Evolutionary conservation across 805 yeast species (phyloP).

Genomic region (Wickerhamiella nectarea): DNA sequence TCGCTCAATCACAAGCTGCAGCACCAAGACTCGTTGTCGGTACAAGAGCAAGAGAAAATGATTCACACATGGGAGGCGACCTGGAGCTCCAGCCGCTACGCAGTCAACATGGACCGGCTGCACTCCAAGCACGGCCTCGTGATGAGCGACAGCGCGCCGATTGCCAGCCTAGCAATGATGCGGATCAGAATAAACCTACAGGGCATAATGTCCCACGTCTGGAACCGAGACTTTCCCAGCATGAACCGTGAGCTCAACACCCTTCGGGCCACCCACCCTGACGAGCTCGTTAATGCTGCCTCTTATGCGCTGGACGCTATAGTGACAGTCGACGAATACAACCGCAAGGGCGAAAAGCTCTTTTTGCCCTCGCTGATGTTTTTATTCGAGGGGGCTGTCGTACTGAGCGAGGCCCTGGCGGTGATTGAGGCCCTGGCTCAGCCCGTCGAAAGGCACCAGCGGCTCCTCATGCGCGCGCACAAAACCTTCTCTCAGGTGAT

Average conservation of each 20-base stretch:
- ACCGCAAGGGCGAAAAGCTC: constrained; percentile 24
- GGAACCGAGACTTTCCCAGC: constrained; percentile 30
- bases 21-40: not conserved
- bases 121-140: constrained; percentile 29
- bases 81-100: constrained; percentile 31
- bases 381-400: constrained; percentile 27
- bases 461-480: constrained; percentile 16
- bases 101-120: constrained; percentile 19
- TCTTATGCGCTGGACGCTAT: constrained; percentile 28
- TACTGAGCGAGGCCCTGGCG: constrained; percentile 24
- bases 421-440: constrained; percentile 11
- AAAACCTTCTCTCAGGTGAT: constrained; percentile 9
- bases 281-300: constrained; percentile 27
- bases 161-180: constrained; percentile 28
- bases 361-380: constrained; percentile 27
- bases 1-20: constrained; percentile 4
- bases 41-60: not conserved
- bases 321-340: constrained; percentile 28
- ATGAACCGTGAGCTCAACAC: constrained; percentile 24
- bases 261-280: constrained; percentile 16
- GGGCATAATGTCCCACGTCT: constrained; percentile 23
- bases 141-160: constrained; percentile 32
- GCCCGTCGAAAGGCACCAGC: constrained; percentile 15
- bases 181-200: constrained; percentile 27
- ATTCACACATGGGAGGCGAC: constrained; percentile 28